Percentiles rank a stretch among this genome's conserved stretches.
phyloP scores from a whole-genome alignment of 176 grass and related monocot genomes.

The Musa schizocarpa region DNA sequence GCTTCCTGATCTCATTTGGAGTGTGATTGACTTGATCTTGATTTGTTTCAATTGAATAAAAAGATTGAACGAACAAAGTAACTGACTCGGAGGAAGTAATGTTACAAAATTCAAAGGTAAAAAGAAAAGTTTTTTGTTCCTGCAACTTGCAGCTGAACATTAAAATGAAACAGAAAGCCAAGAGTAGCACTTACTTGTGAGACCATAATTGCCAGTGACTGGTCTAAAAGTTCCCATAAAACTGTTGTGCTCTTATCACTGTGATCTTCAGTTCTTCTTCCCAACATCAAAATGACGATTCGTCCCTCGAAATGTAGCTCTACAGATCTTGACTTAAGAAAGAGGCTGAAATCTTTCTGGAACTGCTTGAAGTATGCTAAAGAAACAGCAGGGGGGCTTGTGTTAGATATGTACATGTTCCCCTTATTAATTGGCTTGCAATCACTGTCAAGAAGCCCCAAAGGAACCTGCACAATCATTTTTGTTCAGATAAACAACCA shows the following conservation, averaged over 20 bases:
- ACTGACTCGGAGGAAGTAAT: background rate
- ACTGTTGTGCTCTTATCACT: slow-evolving; percentile 42
- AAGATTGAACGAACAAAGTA: too few species aligned
- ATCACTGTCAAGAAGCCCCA: slow-evolving; percentile 34
- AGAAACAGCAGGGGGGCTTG: slow-evolving; percentile 43
- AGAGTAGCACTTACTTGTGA: slow-evolving; percentile 32
- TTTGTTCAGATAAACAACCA: background rate
- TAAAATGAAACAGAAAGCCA: too few species aligned
- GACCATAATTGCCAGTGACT: slow-evolving; percentile 59
- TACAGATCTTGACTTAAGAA: slow-evolving; percentile 67
- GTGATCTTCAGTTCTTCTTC: slow-evolving; percentile 37
- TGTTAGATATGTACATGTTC: slow-evolving; percentile 78
- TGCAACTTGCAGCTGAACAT: too few species aligned
- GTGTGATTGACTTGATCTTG: too few species aligned
- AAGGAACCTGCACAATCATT: slow-evolving; percentile 42
- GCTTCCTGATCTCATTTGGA: too few species aligned
- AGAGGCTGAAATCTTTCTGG: slow-evolving; percentile 67
- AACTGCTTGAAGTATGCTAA: slow-evolving; percentile 68
- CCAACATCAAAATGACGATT: slow-evolving; percentile 83
- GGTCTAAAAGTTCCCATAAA: slow-evolving; percentile 77
- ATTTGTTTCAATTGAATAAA: too few species aligned
- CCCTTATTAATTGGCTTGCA: slow-evolving; percentile 53
- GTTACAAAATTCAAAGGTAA: background rate
- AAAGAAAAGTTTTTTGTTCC: too few species aligned
- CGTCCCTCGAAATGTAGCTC: slow-evolving; percentile 52